phyloP scores from a whole-genome alignment of 352 stramenopile species.

The Phytophthora foliorum region DNA sequence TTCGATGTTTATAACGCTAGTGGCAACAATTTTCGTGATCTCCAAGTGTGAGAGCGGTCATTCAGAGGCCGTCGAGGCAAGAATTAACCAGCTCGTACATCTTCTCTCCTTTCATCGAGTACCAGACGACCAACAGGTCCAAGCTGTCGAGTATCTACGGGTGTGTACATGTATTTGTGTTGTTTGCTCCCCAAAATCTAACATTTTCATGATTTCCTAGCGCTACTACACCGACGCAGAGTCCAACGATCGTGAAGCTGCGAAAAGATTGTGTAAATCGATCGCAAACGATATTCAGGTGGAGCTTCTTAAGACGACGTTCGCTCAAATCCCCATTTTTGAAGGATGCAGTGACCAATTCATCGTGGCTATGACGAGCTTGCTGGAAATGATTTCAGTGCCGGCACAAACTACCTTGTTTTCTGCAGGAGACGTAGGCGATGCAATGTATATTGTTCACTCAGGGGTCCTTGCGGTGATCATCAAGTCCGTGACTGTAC shows the following conservation, averaged over 20 bases:
- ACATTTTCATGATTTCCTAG: slow-evolving; percentile 30
- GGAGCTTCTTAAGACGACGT: slow-evolving; percentile 61
- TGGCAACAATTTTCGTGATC: slow-evolving; percentile 82
- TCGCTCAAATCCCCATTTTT: slow-evolving; percentile 69
- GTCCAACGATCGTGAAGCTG: slow-evolving; percentile 75
- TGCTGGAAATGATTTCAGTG: slow-evolving; percentile 70
- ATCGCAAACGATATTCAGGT: slow-evolving; percentile 85
- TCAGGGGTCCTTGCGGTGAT: slow-evolving; percentile 74
- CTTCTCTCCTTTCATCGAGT: slow-evolving; percentile 76
- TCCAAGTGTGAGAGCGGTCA: slow-evolving; percentile 82
- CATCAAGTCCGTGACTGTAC: slow-evolving; percentile 64
- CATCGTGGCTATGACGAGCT: slow-evolving; percentile 65
- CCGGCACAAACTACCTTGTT: slow-evolving; percentile 71
- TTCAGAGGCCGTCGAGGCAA: slow-evolving; percentile 61
- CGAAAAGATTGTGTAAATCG: slow-evolving; percentile 74
- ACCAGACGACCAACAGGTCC: slow-evolving; percentile 57
- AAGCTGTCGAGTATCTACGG: slow-evolving; percentile 75
- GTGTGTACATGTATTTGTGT: slow-evolving; percentile 32
- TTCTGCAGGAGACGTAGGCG: slow-evolving; percentile 58
- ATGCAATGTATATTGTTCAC: slow-evolving; percentile 85
- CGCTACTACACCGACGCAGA: slow-evolving; percentile 75
- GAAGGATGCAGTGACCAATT: slow-evolving; percentile 65
- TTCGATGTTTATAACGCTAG: slow-evolving; percentile 74
- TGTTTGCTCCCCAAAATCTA: neutral
- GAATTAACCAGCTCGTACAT: slow-evolving; percentile 81